Percentiles rank a stretch among this genome's conserved stretches.
Evolutionary conservation across 352 stramenopile genomes (phyloP).

Genomic region (Globisporangium spiculum): DNA sequence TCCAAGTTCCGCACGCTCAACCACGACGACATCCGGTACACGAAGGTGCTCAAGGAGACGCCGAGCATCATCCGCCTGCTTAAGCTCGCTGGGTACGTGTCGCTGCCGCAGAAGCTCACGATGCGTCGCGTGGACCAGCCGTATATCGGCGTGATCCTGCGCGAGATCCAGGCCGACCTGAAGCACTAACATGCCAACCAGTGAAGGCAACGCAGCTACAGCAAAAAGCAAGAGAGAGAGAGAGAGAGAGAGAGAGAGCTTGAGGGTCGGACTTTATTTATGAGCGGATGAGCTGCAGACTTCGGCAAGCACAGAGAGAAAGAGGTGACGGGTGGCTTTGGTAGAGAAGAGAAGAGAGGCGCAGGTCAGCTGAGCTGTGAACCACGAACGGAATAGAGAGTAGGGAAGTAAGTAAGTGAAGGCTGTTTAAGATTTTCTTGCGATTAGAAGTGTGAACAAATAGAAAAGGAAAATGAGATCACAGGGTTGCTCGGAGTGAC

Average conservation of each 20-base stretch:
- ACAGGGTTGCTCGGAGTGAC: background rate
- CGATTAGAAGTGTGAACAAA: slow-evolving; percentile 4
- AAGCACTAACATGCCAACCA: slow-evolving; percentile 3
- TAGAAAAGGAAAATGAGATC: background rate
- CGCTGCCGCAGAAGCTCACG: slow-evolving; percentile 64
- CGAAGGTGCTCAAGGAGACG: slow-evolving; percentile 57
- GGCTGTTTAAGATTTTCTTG: background rate
- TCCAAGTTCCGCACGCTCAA: slow-evolving; percentile 67
- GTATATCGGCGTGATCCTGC: slow-evolving; percentile 61
- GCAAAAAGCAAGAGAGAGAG: background rate
- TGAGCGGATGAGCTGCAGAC: background rate
- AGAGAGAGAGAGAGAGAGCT: no score
- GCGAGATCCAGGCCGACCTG: slow-evolving; percentile 37
- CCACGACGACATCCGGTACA: slow-evolving; percentile 73
- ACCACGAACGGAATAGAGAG: background rate
- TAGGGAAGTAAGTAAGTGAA: background rate
- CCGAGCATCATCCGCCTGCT: slow-evolving; percentile 76
- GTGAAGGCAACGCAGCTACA: background rate
- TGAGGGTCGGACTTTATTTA: slow-evolving; percentile 9
- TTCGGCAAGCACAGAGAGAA: background rate
- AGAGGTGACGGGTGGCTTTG: background rate
- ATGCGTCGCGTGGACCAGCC: slow-evolving; percentile 70
- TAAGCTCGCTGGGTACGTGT: slow-evolving; percentile 74
- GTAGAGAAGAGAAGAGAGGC: background rate
- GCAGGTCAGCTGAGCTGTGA: background rate